phyloP scores from a whole-genome alignment of 306 rosid species.

The Cucurbita ficifolia region DNA sequence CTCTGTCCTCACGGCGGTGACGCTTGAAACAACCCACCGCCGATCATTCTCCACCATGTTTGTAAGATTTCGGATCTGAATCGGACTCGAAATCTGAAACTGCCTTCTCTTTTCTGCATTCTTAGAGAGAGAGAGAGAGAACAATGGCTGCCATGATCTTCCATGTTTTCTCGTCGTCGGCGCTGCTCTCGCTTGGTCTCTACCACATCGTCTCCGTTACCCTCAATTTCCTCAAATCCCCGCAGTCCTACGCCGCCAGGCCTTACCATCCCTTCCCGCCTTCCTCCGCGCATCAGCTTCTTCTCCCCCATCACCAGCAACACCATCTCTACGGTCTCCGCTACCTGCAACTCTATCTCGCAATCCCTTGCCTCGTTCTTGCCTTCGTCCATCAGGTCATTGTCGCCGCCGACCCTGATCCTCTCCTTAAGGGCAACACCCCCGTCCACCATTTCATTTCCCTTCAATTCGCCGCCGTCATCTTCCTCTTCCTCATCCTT shows the following conservation, averaged over 20 bases:
- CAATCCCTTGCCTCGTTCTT: slow-evolving; percentile 28
- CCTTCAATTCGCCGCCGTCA: slow-evolving; percentile 54
- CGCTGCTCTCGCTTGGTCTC: slow-evolving; percentile 40
- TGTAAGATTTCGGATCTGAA: background rate
- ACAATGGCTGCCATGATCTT: slow-evolving; percentile 36
- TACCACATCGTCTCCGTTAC: slow-evolving; percentile 46
- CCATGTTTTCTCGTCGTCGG: slow-evolving; percentile 36
- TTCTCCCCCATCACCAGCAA: background rate
- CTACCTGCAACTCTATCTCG: slow-evolving; percentile 39
- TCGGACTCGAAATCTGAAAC: slow-evolving; percentile 2
- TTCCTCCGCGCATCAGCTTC: slow-evolving; percentile 5
- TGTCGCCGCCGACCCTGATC: slow-evolving; percentile 47
- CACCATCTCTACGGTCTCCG: slow-evolving; percentile 24
- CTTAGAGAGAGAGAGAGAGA: background rate
- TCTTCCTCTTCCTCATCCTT: slow-evolving; percentile 54
- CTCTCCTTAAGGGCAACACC: slow-evolving; percentile 60
- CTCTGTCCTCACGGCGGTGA: too few species aligned
- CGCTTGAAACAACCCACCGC: too few species aligned
- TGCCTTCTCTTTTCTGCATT: background rate
- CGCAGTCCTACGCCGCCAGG: slow-evolving; percentile 52
- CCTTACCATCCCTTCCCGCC: slow-evolving; percentile 63
- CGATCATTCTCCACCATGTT: background rate
- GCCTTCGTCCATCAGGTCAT: slow-evolving; percentile 41
- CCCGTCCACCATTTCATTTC: slow-evolving; percentile 70
- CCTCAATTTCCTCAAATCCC: slow-evolving; percentile 48